Evolutionary conservation across 2,329 filamentous ascomycete genomes (phyloP).

Genomic region (Penicillium sumatraense): DNA sequence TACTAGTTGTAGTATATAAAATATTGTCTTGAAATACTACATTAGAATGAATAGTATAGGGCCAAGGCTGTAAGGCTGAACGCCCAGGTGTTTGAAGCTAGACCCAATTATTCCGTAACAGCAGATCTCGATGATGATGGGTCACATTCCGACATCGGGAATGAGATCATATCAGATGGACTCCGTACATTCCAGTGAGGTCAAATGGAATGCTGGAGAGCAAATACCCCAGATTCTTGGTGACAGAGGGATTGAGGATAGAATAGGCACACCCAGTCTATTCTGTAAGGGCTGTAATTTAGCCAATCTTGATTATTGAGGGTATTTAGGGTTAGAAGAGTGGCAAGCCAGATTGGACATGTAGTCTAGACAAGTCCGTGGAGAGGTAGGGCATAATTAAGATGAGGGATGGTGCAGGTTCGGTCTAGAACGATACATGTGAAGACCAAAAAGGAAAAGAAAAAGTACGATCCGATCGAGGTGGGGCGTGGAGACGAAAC

Average conservation of each 20-base stretch:
- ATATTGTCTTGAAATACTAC: too few species aligned
- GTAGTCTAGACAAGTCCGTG: too few species aligned
- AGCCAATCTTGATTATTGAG: too few species aligned
- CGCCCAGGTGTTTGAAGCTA: not conserved
- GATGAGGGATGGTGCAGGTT: not conserved
- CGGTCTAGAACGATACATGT: not conserved
- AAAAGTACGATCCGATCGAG: slow-evolving; percentile 5
- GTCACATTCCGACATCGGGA: not conserved
- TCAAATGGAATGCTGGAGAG: slow-evolving; percentile 5
- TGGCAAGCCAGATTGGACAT: too few species aligned
- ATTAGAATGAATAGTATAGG: too few species aligned
- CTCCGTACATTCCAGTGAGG: slow-evolving; percentile 6
- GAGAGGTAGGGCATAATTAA: not conserved
- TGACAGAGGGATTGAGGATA: not conserved
- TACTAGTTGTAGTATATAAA: too few species aligned
- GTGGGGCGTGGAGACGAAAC: slow-evolving; percentile 7
- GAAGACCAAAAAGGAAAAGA: not conserved
- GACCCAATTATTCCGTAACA: not conserved
- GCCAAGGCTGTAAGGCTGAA: too few species aligned
- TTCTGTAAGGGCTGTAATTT: too few species aligned
- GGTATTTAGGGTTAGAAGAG: too few species aligned
- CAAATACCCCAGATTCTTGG: slow-evolving; percentile 9
- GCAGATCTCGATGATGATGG: not conserved
- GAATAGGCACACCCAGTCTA: too few species aligned
- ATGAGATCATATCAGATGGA: not conserved